Percentiles rank a stretch among this genome's conserved stretches.
Conservation (phyloP, 768 basidiomycete genomes). For the Trametes coccinea region DNA sequence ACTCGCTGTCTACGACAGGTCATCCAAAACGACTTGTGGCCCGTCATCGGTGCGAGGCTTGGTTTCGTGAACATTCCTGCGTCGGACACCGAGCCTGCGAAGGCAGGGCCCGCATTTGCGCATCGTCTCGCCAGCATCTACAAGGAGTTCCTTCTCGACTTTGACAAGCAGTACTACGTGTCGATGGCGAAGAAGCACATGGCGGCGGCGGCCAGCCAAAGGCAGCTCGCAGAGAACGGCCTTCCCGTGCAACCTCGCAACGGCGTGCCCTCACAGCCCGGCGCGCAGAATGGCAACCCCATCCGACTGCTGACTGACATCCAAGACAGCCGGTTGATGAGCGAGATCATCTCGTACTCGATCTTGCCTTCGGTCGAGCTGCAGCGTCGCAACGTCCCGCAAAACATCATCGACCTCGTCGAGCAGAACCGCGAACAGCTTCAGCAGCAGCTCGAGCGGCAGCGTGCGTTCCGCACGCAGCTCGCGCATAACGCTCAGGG, state of each 20-base stretch:
- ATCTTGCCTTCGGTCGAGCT: slow-evolving; percentile 50
- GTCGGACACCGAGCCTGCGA: slow-evolving; percentile 58
- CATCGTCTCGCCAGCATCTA: slow-evolving; percentile 62
- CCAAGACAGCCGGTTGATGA: slow-evolving; percentile 40
- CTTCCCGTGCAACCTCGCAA: background rate
- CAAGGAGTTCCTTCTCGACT: slow-evolving; percentile 53
- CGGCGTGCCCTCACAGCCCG: background rate
- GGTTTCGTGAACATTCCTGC: slow-evolving; percentile 67
- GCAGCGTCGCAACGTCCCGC: slow-evolving; percentile 49
- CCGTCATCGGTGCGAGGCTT: slow-evolving; percentile 65
- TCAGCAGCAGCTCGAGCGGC: slow-evolving; percentile 21
- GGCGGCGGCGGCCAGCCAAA: background rate
- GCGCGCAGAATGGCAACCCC: background rate
- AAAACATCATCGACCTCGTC: slow-evolving; percentile 54
- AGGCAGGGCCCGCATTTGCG: slow-evolving; percentile 61
- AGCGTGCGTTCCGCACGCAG: slow-evolving; percentile 14
- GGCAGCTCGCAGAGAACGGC: background rate
- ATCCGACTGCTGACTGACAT: slow-evolving; percentile 1
- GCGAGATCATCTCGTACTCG: slow-evolving; percentile 49
- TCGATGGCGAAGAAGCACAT: background rate
- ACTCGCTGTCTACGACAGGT: background rate
- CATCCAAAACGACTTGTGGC: slow-evolving; percentile 52
- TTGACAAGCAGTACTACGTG: slow-evolving; percentile 47
- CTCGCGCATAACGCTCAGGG: slow-evolving; percentile 11
- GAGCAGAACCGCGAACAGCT: slow-evolving; percentile 50